These are phyloP conservation scores for Lactifluus volemus DNA, from an alignment of 768 basidiomycete genomes.

Conservation along the genomic window DNA sequence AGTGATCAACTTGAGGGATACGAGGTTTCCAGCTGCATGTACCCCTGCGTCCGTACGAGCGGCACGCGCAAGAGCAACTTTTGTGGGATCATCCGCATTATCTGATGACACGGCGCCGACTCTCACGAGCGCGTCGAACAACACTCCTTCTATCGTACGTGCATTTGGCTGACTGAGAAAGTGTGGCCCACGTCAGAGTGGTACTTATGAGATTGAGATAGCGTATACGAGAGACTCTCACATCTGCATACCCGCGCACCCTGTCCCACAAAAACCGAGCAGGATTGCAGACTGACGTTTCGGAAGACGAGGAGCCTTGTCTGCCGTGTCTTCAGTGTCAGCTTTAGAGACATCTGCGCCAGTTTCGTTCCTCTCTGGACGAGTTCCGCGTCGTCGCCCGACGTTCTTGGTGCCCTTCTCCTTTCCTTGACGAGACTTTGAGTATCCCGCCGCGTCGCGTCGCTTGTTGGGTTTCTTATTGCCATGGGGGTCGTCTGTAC, in stretches of 20 bases:
- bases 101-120: slow-evolving; percentile 92
- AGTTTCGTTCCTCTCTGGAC: slow-evolving; percentile 27
- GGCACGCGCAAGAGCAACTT: slow-evolving; percentile 81
- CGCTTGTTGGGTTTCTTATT: slow-evolving; percentile 12
- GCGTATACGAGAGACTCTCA: slow-evolving; percentile 33
- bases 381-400: slow-evolving; percentile 33
- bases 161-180: slow-evolving; percentile 55
- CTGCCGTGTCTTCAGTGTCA: background rate
- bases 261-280: slow-evolving; percentile 87
- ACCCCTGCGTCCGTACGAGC: slow-evolving; percentile 97
- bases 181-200: background rate
- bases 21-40: slow-evolving; percentile 91
- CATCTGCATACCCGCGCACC: slow-evolving; percentile 96
- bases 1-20: slow-evolving; percentile 85
- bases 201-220: background rate
- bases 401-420: slow-evolving; percentile 31
- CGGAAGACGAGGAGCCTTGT: slow-evolving; percentile 54
- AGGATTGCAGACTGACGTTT: slow-evolving; percentile 81
- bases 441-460: slow-evolving; percentile 27
- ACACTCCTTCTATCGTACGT: slow-evolving; percentile 80
- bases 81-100: slow-evolving; percentile 84
- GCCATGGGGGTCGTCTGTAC: background rate
- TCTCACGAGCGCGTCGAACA: slow-evolving; percentile 83
- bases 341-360: slow-evolving; percentile 6
- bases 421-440: slow-evolving; percentile 29